Evolutionary conservation across 192 early-diverging fungal genomes (phyloP), one percentile per base, ranked within the genome.

Genomic region (Oehlia diaphana): DNA sequence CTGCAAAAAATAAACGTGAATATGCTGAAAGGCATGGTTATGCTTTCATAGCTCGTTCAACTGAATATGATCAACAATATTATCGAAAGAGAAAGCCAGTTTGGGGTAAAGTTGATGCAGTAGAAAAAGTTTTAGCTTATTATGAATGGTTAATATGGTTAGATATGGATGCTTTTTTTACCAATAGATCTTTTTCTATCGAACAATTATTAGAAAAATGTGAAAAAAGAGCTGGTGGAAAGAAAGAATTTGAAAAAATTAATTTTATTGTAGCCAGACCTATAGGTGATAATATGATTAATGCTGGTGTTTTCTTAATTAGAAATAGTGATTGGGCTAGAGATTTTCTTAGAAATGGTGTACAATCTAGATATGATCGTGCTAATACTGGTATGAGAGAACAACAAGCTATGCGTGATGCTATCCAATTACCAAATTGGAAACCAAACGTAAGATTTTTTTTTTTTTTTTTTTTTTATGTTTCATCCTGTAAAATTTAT

Each of bases 121-220:
- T 90, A 10, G 84, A 90, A 72, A 90, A 90, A 79, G 81, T 84
- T 3, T 68, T 90, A 9, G 86, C 89, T 2, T 83, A 89, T 33
- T 90, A 89, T 77, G 87, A 90, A 14, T 90, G 88, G 89, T 19
- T 90, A 44, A 84, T 90, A 64, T 90, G 89, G 89, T 77, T 90
- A 81, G 89, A 90, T 72, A 90, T 89, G 87, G 89, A 90, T 74
- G 89, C 89, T 4, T 83, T 89, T 0, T 65, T 90, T 19, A 81
- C 85, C 67, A 83, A 90, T 63, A 68, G 77, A 21, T 82, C 87
- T 49, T 82, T 79, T 23, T 77, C 81, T 3, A 31, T 90, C 0
- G 83, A 86, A 39, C 77, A 78, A 3, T 79, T 90, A 21, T 79
- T 90, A 16, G 79, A 78, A 9, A 31, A 80, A 7, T 83, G 85